phyloP scores from a whole-genome alignment of 2,329 filamentous ascomycete species.

The Xylariaceae sp. region DNA sequence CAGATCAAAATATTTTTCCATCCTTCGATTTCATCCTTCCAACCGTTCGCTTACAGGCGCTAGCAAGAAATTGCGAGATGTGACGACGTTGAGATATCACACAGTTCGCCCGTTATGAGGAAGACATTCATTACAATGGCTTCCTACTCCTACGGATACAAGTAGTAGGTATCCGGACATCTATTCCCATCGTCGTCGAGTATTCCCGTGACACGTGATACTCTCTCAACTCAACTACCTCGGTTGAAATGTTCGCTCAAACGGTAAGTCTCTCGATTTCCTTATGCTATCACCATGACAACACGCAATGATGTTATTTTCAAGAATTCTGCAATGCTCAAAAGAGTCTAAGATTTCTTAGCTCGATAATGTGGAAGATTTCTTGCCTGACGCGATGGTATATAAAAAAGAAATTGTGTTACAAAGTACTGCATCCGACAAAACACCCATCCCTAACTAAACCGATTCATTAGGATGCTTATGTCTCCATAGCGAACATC shows the following conservation, averaged over 20 bases:
- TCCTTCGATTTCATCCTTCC: too few relatives aligned
- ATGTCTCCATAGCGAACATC: conserved; percentile 35
- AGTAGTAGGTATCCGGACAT: too few relatives aligned
- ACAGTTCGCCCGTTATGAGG: too few relatives aligned
- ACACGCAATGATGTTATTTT: conserved; percentile 28
- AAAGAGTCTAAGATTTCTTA: conserved; percentile 19
- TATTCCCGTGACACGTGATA: too few relatives aligned
- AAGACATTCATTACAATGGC: too few relatives aligned
- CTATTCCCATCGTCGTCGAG: too few relatives aligned
- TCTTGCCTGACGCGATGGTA: conserved; percentile 31
- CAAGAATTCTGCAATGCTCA: conserved; percentile 38
- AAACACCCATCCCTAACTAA: neutral
- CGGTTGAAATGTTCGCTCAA: neutral
- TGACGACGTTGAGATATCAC: too few relatives aligned
- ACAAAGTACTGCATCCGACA: neutral
- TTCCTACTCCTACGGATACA: too few relatives aligned
- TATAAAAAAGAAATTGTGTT: neutral
- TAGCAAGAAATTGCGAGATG: too few relatives aligned
- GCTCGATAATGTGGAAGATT: conserved; percentile 30
- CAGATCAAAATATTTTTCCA: too few relatives aligned
- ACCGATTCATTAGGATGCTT: conserved; percentile 8
- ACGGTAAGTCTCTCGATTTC: conserved; percentile 9
- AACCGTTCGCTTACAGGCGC: too few relatives aligned
- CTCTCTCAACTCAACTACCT: neutral
- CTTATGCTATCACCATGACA: neutral